Conservation (phyloP, 2,329 filamentous ascomycete genomes). For the Furcasterigmium sp. region DNA sequence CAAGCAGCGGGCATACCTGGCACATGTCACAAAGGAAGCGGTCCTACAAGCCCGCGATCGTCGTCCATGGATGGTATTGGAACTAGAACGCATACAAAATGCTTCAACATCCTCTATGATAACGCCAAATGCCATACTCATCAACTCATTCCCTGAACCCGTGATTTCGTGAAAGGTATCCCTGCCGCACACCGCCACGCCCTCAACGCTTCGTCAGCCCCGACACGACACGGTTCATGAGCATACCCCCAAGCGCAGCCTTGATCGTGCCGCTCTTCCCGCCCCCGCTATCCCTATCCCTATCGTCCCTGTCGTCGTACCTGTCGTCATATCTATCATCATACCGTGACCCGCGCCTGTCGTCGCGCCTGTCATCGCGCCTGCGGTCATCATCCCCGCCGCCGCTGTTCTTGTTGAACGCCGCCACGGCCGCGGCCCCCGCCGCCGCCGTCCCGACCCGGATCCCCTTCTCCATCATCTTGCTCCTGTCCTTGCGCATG, state of each 20-base stretch:
- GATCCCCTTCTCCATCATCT: slow-evolving; percentile 9
- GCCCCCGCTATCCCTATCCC: not conserved
- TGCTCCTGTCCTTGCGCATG: slow-evolving; percentile 9
- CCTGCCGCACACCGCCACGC: not conserved
- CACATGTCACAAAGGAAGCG: no score
- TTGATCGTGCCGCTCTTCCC: slow-evolving; percentile 6
- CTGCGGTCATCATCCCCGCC: not conserved
- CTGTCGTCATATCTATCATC: not conserved
- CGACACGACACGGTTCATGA: slow-evolving; percentile 9
- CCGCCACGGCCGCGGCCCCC: slow-evolving; percentile 11
- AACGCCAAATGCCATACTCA: no score
- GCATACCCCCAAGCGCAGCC: slow-evolving; percentile 9
- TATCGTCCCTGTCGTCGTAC: not conserved
- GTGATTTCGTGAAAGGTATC: no score
- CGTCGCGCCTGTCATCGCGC: not conserved
- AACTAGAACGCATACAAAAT: no score
- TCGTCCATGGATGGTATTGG: no score
- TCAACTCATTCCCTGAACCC: no score
- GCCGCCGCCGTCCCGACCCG: slow-evolving; percentile 11
- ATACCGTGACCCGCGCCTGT: not conserved
- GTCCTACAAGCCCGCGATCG: no score
- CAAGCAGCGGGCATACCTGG: no score
- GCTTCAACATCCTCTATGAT: no score
- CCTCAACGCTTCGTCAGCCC: not conserved
- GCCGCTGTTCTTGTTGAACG: slow-evolving; percentile 6